Evolutionary conservation across 1,139 yeast species (phyloP).

Genomic region (Eremothecium sinecaudum): DNA sequence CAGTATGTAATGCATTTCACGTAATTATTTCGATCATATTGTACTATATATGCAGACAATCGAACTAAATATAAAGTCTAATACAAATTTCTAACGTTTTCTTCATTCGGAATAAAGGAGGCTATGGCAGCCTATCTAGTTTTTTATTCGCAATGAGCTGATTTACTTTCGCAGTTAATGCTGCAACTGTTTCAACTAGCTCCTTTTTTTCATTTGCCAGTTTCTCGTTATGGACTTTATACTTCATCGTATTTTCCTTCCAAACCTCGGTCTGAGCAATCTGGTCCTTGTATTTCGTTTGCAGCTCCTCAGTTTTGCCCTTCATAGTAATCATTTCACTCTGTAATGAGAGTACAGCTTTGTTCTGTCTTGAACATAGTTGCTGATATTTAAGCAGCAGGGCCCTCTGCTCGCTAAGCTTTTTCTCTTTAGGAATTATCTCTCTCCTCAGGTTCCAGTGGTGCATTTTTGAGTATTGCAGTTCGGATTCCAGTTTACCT

Average conservation of each 20-base stretch:
- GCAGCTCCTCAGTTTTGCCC: neutral
- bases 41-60: no score
- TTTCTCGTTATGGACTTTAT: neutral
- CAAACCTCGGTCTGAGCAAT: neutral
- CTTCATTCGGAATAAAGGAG: no score
- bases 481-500: constrained; percentile 1
- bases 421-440: neutral
- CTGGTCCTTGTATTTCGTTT: neutral
- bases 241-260: neutral
- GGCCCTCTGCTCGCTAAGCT: neutral
- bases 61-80: no score
- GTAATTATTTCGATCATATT: no score
- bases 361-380: constrained; percentile 1
- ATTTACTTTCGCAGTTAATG: no score
- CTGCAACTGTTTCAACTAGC: no score
- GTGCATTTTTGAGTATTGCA: constrained; percentile 2
- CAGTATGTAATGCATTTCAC: no score
- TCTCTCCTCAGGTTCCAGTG: neutral
- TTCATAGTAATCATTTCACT: constrained; percentile 1
- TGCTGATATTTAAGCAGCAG: constrained; percentile 1
- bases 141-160: no score
- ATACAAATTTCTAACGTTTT: no score
- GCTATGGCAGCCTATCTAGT: no score
- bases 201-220: no score
- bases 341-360: constrained; percentile 2